Evolutionary conservation across 2,329 filamentous ascomycete genomes (phyloP), one percentile per base, ranked within the genome.

Genomic region (Trichoderma oligosporum): DNA sequence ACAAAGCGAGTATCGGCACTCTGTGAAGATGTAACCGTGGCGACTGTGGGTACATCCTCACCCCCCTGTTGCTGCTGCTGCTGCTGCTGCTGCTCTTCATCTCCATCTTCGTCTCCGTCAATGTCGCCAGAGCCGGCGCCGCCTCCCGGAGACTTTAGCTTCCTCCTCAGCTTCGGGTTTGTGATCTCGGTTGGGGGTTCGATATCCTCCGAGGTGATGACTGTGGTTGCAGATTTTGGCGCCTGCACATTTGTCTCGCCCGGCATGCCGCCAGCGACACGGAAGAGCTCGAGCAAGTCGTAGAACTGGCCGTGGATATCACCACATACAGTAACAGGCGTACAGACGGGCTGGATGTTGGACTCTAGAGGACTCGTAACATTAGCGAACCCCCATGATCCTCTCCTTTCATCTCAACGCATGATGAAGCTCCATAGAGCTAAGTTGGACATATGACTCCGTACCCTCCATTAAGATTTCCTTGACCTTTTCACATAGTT

Each of bases 301-400:
- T 99, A 97, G 73, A 97, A 97, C 76, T 99, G 94, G 66, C 94
- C 94, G 74, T 99, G 94, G 61, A 99, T 97, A 71, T 99, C 94
- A 70, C 94, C 94, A 69, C 94, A 97, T 62, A 99, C 88, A 4
- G 94, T 99, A 61, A 99, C 94, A 6, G 94, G 94, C 0, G 94
- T 96, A 54, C 88, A 85, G 18, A 99, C 93, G n/a, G 94, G 94
- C 72, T 97, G 94, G 59, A 99, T 97, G 72, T 99, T 99, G 63
- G 92, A 97, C 76, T 99, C 94, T 95, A 65, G 8, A 49, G 31
- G 29, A 27, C 35, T 38, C 52, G 24, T 31, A 16, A n/a, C 33
- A 24, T 55, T 44, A 55, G 52, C 33, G 31, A 22, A n/a, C n/a
- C 41, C 38, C 22, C 44, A 48, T 33, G 41, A 3, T 22, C 9